Evolutionary conservation across 345 rosid genomes (phyloP), one percentile per base, ranked within the genome.

Genomic region (Eutrema yunnanense): DNA sequence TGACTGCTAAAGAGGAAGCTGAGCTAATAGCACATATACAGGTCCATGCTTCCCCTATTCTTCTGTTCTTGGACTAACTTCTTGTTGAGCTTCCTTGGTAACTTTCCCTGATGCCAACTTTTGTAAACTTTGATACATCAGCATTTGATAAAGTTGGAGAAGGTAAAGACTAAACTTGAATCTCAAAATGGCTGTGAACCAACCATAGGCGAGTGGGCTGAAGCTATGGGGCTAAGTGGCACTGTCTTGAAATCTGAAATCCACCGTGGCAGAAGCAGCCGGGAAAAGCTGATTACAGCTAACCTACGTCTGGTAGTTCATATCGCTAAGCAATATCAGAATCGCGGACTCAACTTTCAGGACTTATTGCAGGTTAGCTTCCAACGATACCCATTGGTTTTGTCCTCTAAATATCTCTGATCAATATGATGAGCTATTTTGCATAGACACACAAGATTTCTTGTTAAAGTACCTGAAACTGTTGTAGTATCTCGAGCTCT

Each of bases 251-350:
- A 82, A 80, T 81, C 84, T 65, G 85, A 85, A 69, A 82, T 93
- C 81, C 87, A 77, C 48, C 78, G 76, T 26, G 90, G 97, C 29
- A 72, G 81, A 67, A 81, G 83, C 59, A 84, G 96, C 78, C 69
- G 90, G 34, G 92, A 87, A 44, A 89, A 84, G 78, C 78, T 94
- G 78, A 84, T 90, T 48, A 62, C 74, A 73, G 89, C 94, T 10
- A 94, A 94, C 77, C 67, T 90, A 54, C 89, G 97, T 50, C 69
- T 90, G 81, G 98, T 90, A 22, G 96, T 90, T 81, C 90, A 90
- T 73, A 75, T 94, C 3, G 97, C 97, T 57, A 90, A 90, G 79
- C 88, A 78, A 36, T 89, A 86, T 81, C 91, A 80, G 77, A 85
- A 88, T 37, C 90, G 90, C 48, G 96, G 98, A 78, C 82, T 94